phyloP scores from a whole-genome alignment of 805 yeast species.

The Priceomyces medius region DNA sequence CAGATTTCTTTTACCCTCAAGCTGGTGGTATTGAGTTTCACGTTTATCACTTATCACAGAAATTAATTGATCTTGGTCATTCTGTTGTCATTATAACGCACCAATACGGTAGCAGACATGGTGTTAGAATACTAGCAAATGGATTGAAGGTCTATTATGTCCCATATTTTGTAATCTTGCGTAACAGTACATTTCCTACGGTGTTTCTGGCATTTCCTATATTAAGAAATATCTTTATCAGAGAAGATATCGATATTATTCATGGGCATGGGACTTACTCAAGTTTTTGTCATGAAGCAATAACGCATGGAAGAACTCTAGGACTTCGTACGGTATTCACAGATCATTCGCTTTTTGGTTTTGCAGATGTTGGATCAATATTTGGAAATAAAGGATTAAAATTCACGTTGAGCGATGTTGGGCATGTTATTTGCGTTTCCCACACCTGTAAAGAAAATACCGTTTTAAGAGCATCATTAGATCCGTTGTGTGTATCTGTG shows the following conservation, averaged over 20 bases:
- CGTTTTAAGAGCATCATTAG: slow-evolving; percentile 78
- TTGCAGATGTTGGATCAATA: slow-evolving; percentile 79
- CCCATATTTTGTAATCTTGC: slow-evolving; percentile 75
- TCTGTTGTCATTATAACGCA: slow-evolving; percentile 87
- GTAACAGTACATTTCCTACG: slow-evolving; percentile 86
- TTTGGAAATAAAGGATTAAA: slow-evolving; percentile 83
- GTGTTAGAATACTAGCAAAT: slow-evolving; percentile 78
- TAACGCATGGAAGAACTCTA: slow-evolving; percentile 91
- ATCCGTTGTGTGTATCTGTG: slow-evolving; percentile 77
- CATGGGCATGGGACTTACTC: slow-evolving; percentile 96
- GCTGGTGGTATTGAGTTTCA: slow-evolving; percentile 98
- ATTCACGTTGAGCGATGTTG: slow-evolving; percentile 81
- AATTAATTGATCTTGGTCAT: slow-evolving; percentile 77
- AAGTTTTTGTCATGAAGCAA: slow-evolving; percentile 82
- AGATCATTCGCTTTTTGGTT: slow-evolving; percentile 94
- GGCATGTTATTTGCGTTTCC: slow-evolving; percentile 93
- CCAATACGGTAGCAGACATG: slow-evolving; percentile 77
- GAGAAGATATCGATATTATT: slow-evolving; percentile 84
- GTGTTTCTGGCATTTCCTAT: slow-evolving; percentile 87
- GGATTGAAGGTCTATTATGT: slow-evolving; percentile 92
- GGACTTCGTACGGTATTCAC: slow-evolving; percentile 90
- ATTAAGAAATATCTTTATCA: slow-evolving; percentile 74
- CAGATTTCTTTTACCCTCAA: slow-evolving; percentile 97
- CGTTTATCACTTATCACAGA: slow-evolving; percentile 85
- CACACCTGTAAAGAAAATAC: slow-evolving; percentile 97